Evolutionary conservation across 2,329 filamentous ascomycete species (phyloP).

Genomic region (Aspergillus sp.): DNA sequence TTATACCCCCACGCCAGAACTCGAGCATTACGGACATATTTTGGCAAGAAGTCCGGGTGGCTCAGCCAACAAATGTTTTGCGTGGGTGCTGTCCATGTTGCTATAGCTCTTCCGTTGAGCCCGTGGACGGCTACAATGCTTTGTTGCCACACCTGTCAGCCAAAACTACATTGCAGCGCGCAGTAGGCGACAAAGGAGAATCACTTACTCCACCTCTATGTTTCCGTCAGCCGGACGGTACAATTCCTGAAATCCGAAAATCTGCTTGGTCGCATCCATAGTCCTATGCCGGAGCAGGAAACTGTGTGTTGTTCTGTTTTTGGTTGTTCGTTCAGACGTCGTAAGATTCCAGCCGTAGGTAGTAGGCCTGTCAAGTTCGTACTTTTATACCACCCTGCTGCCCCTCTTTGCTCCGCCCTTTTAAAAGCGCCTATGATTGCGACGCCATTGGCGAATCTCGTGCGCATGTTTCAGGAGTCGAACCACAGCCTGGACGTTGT

Average conservation of each 20-base stretch:
- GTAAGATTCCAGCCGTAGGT: too few relatives aligned
- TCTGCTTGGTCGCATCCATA: constrained; percentile 1
- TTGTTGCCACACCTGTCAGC: not conserved
- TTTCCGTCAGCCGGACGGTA: constrained; percentile 8
- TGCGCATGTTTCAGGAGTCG: too few relatives aligned
- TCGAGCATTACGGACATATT: constrained; percentile 18
- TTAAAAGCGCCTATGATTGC: too few relatives aligned
- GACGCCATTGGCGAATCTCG: too few relatives aligned
- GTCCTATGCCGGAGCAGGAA: too few relatives aligned
- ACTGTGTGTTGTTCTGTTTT: too few relatives aligned
- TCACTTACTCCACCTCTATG: constrained; percentile 10
- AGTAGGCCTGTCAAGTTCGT: too few relatives aligned
- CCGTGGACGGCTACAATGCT: constrained; percentile 36
- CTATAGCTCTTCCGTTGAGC: constrained; percentile 30
- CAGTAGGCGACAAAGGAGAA: not conserved
- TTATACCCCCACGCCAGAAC: constrained; percentile 26
- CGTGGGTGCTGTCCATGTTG: constrained; percentile 30
- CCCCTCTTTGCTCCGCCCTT: too few relatives aligned
- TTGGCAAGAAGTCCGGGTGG: constrained; percentile 20
- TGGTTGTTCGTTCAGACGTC: too few relatives aligned
- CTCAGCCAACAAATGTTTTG: constrained; percentile 27
- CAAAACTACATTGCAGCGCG: constrained; percentile 1
- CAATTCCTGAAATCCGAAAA: constrained; percentile 10
- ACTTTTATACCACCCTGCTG: too few relatives aligned
- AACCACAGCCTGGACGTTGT: too few relatives aligned